phyloP scores from a whole-genome alignment of 805 yeast genomes.

The Wickerhamiella cacticola region DNA sequence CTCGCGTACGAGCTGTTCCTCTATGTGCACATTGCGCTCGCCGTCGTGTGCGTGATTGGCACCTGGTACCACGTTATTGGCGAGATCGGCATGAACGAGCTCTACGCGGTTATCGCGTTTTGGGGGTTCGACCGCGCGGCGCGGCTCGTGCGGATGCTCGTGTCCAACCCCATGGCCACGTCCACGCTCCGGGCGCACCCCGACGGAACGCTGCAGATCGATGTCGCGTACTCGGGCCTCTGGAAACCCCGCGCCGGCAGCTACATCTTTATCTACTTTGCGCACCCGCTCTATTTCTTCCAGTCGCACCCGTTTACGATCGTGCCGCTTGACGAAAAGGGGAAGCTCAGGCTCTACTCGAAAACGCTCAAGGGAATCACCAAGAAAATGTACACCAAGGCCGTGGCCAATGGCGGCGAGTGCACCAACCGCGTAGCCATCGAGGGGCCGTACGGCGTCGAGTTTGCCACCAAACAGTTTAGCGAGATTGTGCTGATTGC shows the following conservation, averaged over 20 bases:
- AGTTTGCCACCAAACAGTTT: conserved; percentile 32
- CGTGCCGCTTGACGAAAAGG: conserved; percentile 11
- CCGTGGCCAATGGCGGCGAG: background rate
- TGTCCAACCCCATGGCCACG: conserved; percentile 8
- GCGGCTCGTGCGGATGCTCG: conserved; percentile 41
- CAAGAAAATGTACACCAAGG: background rate
- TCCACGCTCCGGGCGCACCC: conserved; percentile 1
- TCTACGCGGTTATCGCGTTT: conserved; percentile 42
- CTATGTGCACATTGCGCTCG: conserved; percentile 43
- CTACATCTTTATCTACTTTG: conserved; percentile 20
- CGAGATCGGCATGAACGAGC: conserved; percentile 38
- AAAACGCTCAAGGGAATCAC: conserved; percentile 10
- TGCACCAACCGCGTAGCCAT: conserved; percentile 30
- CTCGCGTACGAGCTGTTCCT: conserved; percentile 47
- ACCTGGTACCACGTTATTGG: conserved; percentile 43
- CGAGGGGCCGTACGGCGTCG: conserved; percentile 56
- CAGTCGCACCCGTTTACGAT: conserved; percentile 65
- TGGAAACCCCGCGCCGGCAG: conserved; percentile 32
- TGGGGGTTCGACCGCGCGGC: conserved; percentile 57
- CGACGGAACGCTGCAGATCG: conserved; percentile 6
- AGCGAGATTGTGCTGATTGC: conserved; percentile 35
- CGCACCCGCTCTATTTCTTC: conserved; percentile 45
- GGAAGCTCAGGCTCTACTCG: conserved; percentile 7
- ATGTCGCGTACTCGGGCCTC: conserved; percentile 13
- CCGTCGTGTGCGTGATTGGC: conserved; percentile 40